Evolutionary conservation across 2,329 filamentous ascomycete species (phyloP).

Genomic region (Malbranchea cinnamomea): DNA sequence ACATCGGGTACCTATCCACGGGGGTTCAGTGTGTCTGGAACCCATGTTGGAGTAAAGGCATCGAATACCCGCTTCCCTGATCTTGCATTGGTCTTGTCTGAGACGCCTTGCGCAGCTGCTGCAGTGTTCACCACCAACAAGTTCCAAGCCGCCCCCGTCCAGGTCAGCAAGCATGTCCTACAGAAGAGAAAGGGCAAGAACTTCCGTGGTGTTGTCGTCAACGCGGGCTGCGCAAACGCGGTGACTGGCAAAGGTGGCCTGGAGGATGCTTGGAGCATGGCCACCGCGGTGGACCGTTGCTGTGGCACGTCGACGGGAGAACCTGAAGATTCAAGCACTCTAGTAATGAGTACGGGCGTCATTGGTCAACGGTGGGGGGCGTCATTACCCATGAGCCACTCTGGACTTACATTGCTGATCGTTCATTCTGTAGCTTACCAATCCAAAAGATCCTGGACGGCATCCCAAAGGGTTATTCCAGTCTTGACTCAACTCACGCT

Average conservation of each 20-base stretch:
- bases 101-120: conserved; percentile 69
- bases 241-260: conserved; percentile 84
- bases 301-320: conserved; percentile 27
- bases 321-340: conserved; percentile 43
- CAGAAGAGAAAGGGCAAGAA: conserved; percentile 50
- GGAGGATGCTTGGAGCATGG: conserved; percentile 80
- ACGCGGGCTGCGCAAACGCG: conserved; percentile 93
- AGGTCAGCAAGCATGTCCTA: conserved; percentile 62
- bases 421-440: conserved; percentile 45
- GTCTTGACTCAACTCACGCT: conserved; percentile 59
- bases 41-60: conserved; percentile 85
- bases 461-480: conserved; percentile 60
- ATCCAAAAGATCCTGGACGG: conserved; percentile 78
- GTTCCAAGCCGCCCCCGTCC: conserved; percentile 92
- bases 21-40: conserved; percentile 75
- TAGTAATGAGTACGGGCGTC: conserved; percentile 97
- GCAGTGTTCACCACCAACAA: conserved; percentile 97
- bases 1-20: conserved; percentile 73
- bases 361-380: conserved; percentile 66
- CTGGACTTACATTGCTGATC: background rate
- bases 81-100: conserved; percentile 74
- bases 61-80: conserved; percentile 85
- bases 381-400: conserved; percentile 4
- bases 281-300: conserved; percentile 55
- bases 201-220: conserved; percentile 72